A percentile compares a stretch with the other conserved stretches of the same genome.
These are phyloP conservation scores for Pseudogymnoascus sp. DNA, from an alignment of 2,329 filamentous ascomycete species.

Conservation along the genomic window DNA sequence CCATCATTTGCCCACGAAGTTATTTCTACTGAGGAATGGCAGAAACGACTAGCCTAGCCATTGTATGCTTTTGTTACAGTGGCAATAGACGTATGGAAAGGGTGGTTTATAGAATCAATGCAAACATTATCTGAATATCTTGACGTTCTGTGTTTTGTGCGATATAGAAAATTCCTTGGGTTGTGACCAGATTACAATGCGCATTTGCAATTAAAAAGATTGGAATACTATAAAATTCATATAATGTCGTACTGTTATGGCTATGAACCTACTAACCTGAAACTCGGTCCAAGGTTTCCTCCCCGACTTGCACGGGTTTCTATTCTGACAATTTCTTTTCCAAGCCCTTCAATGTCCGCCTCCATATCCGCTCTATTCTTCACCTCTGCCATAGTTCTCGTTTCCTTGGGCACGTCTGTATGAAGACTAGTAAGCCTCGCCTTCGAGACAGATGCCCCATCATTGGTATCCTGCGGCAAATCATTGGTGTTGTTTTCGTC, in stretches of 20 bases:
- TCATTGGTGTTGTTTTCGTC: neutral
- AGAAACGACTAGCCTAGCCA: neutral
- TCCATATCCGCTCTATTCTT: neutral
- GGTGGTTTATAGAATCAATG: neutral
- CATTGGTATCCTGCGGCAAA: neutral
- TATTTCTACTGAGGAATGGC: slow-evolving; percentile 5
- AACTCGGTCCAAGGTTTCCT: neutral
- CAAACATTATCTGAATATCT: neutral
- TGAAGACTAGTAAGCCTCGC: neutral
- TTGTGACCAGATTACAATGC: neutral
- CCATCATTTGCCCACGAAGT: slow-evolving; percentile 24
- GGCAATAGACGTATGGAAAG: neutral
- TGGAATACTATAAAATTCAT: neutral
- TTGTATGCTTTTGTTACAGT: neutral
- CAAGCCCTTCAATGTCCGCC: neutral
- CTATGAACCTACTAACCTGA: neutral
- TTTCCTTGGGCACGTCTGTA: neutral
- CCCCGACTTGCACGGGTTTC: neutral
- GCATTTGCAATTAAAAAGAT: neutral
- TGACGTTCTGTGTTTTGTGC: neutral
- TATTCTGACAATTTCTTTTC: neutral
- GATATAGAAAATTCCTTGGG: neutral
- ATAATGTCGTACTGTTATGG: neutral
- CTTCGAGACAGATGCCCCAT: neutral
- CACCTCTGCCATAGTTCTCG: neutral